Evolutionary conservation across 2,329 filamentous ascomycete species (phyloP).

Genomic region (Penicillium verrucosum): DNA sequence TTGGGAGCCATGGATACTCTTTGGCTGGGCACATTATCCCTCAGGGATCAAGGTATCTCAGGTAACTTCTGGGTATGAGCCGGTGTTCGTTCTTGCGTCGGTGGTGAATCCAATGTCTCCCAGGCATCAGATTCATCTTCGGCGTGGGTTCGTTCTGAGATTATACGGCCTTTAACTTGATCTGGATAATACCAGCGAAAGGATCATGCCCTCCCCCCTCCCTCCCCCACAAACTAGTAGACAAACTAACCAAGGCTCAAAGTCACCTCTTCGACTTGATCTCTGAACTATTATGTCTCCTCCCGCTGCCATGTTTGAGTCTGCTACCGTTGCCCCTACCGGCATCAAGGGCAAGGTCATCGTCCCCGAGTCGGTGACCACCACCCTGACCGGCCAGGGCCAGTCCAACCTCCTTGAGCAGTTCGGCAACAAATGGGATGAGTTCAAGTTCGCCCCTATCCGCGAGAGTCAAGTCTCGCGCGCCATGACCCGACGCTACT

Average conservation of each 20-base stretch:
- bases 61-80: constrained; percentile 57
- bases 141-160: constrained; percentile 55
- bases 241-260: constrained; percentile 35
- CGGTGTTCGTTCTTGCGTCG: constrained; percentile 55
- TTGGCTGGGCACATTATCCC: constrained; percentile 39
- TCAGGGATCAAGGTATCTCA: constrained; percentile 50
- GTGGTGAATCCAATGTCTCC: constrained; percentile 23
- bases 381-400: constrained; percentile 36
- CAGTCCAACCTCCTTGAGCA: constrained; percentile 58
- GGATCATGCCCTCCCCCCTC: constrained; percentile 79
- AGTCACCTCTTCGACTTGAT: constrained; percentile 26
- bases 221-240: constrained; percentile 35
- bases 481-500: constrained; percentile 92
- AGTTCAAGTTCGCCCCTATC: constrained; percentile 80
- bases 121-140: not conserved
- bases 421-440: constrained; percentile 74
- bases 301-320: constrained; percentile 64
- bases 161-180: constrained; percentile 92
- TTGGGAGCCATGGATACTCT: constrained; percentile 39
- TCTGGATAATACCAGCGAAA: constrained; percentile 99
- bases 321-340: constrained; percentile 36
- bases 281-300: constrained; percentile 67
- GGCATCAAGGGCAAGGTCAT: constrained; percentile 46
- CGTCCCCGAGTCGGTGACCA: constrained; percentile 44
- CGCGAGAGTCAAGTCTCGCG: constrained; percentile 89